Evolutionary conservation across 2,329 filamentous ascomycete species (phyloP).

Genomic region (Phialocephala subalpina): DNA sequence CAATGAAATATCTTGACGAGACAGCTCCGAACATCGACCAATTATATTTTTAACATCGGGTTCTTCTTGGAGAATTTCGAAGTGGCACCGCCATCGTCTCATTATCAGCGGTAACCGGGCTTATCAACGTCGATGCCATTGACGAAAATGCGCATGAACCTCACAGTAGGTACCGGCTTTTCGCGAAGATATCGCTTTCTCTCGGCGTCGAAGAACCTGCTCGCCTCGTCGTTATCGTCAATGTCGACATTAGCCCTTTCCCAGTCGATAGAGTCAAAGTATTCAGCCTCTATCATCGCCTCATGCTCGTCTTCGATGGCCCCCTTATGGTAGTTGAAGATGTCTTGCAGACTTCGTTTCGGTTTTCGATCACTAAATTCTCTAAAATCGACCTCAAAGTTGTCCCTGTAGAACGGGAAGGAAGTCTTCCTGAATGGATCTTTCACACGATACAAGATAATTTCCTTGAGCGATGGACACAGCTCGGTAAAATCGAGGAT

Average conservation of each 20-base stretch:
- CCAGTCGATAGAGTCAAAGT: background rate
- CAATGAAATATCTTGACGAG: too few relatives aligned
- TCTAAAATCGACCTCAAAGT: background rate
- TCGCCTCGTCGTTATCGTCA: background rate
- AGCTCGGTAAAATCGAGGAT: background rate
- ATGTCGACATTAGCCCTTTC: background rate
- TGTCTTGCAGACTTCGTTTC: background rate
- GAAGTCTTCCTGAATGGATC: background rate
- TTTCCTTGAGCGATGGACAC: background rate
- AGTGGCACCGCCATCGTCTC: too few relatives aligned
- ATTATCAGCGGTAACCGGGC: too few relatives aligned
- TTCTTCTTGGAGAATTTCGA: too few relatives aligned
- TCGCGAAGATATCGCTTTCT: background rate
- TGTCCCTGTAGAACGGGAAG: background rate
- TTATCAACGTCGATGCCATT: background rate
- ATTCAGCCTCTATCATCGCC: background rate
- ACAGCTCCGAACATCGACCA: too few relatives aligned
- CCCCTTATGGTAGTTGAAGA: background rate
- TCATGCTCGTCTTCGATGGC: background rate
- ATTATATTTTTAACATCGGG: too few relatives aligned
- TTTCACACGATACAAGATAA: background rate
- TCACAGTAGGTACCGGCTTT: background rate
- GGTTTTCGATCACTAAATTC: background rate
- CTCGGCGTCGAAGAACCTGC: background rate
- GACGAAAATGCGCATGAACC: background rate